Evolutionary conservation across 2,329 filamentous ascomycete genomes (phyloP), one percentile per base, ranked within the genome.

Genomic region (Neospermospora avenae): DNA sequence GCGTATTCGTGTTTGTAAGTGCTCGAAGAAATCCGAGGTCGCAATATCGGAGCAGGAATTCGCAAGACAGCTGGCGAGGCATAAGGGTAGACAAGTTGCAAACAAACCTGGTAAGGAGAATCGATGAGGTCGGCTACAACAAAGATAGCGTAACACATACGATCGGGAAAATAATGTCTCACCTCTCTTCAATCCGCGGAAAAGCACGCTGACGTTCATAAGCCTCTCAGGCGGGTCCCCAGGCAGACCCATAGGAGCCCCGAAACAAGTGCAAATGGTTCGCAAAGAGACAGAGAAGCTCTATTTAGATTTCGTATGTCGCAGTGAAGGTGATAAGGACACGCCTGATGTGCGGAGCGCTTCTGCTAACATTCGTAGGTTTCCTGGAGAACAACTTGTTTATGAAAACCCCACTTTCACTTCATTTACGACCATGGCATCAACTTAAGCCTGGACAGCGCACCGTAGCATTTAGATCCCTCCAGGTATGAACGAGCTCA

Each of bases 81-180:
- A 18, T 20, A n/a, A 42, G 20, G n/a, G 39, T 18, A 39, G 16
- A 13, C 39, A 42, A 20, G 16, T 42, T 10, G n/a, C 20, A 7
- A n/a, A n/a, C 20, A 7, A n/a, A 5, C 16, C 39, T 6, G 10
- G 20, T 31, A 39, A 3, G 11, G 16, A 49, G 49, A 39, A 37
- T 61, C 24, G 59, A 58, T 45, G 18, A 61, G 24, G 31, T 35
- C n/a, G 51, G 13, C 28, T 58, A 31, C 18, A 52, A 16, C 31
- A 60, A 63, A 28, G 6, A 49, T 25, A 58, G 61, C 4, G 59
- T 63, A 22, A 60, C 55, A 3, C 61, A 63, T 18, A 7, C 18
- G 20, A 39, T 35, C 14, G 35, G 55, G 61, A 59, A 54, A 41
- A 28, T 24, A n/a, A n/a, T n/a, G n/a, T 3, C n/a, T 22, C 6